A percentile compares a stretch with the other conserved stretches of the same genome.
Evolutionary conservation across 371 early-diverging fungal species (phyloP).

Genomic region (Sporodiniella umbellata): DNA sequence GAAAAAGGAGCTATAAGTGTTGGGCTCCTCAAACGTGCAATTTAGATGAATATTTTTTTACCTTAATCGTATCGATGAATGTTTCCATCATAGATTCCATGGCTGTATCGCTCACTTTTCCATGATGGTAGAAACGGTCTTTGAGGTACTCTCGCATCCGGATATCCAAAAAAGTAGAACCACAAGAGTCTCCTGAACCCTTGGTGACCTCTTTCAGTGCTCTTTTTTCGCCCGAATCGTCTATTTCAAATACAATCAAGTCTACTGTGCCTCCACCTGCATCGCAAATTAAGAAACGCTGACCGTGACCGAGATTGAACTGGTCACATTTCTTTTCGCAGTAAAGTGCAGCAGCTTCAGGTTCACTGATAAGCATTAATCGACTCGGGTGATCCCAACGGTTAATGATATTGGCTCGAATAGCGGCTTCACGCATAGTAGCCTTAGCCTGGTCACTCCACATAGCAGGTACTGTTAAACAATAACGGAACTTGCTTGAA

Average conservation of each 20-base stretch:
- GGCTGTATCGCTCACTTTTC: constrained; percentile 31
- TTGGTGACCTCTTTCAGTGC: constrained; percentile 40
- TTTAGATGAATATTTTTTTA: too few relatives aligned
- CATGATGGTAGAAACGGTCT: constrained; percentile 26
- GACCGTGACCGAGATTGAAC: constrained; percentile 19
- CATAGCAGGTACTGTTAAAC: constrained; percentile 42
- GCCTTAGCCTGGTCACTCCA: constrained; percentile 40
- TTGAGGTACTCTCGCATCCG: constrained; percentile 33
- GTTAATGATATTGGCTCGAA: constrained; percentile 33
- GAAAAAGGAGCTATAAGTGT: too few relatives aligned
- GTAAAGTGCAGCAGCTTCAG: constrained; percentile 39
- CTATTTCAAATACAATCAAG: constrained; percentile 35
- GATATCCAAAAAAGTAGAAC: constrained; percentile 49
- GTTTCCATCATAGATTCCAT: constrained; percentile 37
- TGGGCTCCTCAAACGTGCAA: too few relatives aligned
- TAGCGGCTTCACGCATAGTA: constrained; percentile 37
- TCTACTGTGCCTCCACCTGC: constrained; percentile 65
- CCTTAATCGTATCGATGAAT: constrained; percentile 31
- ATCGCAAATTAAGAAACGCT: constrained; percentile 55
- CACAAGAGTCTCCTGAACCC: constrained; percentile 48
- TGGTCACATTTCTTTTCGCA: constrained; percentile 28
- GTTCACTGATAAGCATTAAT: constrained; percentile 50
- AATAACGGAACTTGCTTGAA: constrained; percentile 34
- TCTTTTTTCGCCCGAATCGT: constrained; percentile 16
- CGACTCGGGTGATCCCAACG: constrained; percentile 28